These are phyloP conservation scores for Przewalskia tangutica DNA, from an alignment of 257 asterid genomes.

Conservation along the genomic window DNA sequence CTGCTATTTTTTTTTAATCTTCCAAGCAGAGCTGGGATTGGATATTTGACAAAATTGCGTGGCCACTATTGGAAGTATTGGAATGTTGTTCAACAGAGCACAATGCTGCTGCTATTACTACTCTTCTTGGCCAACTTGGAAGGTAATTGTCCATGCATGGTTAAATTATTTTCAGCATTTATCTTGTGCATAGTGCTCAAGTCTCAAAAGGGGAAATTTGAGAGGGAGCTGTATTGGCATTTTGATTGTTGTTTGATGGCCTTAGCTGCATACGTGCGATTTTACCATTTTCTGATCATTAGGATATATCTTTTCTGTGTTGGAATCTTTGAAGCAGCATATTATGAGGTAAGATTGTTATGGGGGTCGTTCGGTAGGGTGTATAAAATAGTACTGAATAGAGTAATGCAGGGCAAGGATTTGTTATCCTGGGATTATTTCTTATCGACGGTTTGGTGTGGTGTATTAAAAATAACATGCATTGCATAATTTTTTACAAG, in stretches of 20 bases:
- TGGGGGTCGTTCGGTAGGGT: background rate
- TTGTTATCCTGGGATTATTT: no score
- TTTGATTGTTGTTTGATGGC: background rate
- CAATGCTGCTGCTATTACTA: constrained; percentile 36
- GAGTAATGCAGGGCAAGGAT: no score
- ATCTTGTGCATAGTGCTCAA: background rate
- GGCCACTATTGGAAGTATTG: constrained; percentile 32
- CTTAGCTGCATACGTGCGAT: background rate
- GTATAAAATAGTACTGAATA: no score
- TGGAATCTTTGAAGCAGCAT: background rate
- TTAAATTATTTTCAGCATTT: background rate
- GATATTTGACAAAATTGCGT: constrained; percentile 42
- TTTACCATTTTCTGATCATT: background rate
- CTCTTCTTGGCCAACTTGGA: constrained; percentile 80
- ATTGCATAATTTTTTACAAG: no score
- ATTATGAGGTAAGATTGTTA: background rate
- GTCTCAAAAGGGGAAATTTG: background rate
- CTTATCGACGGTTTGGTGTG: no score
- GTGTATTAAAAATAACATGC: no score
- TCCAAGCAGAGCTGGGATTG: constrained; percentile 77
- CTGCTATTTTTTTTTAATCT: background rate
- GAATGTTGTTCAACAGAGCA: constrained; percentile 37
- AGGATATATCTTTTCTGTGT: background rate
- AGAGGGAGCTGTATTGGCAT: background rate
- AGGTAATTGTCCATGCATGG: constrained; percentile 32